phyloP scores from a whole-genome alignment of 805 yeast species.

The Lachancea nothofagi region DNA sequence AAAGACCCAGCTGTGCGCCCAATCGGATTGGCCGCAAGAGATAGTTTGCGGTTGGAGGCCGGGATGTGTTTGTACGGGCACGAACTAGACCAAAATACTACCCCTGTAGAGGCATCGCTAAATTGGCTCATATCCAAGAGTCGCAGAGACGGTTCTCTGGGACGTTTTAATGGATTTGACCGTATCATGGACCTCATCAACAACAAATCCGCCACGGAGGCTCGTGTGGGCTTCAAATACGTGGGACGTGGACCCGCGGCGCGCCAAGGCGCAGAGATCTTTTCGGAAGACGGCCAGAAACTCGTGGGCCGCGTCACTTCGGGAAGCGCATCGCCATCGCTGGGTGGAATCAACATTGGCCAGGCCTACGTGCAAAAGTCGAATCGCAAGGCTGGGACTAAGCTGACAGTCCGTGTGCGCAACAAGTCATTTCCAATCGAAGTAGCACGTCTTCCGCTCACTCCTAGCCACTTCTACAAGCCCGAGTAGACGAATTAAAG shows the following conservation, averaged over 20 bases:
- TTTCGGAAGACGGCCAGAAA: constrained; percentile 48
- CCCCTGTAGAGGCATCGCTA: constrained; percentile 86
- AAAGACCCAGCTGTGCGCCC: constrained; percentile 61
- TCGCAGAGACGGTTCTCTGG: constrained; percentile 45
- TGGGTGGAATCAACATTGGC: constrained; percentile 72
- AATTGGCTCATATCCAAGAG: constrained; percentile 85
- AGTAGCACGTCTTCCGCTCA: constrained; percentile 82
- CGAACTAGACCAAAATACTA: constrained; percentile 70
- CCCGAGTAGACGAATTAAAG: too few species aligned
- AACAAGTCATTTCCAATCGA: constrained; percentile 74
- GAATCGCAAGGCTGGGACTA: constrained; percentile 66
- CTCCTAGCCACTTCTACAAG: constrained; percentile 65
- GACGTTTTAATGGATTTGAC: constrained; percentile 68
- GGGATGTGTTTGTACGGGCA: constrained; percentile 98
- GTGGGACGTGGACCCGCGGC: constrained; percentile 85
- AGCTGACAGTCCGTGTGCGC: constrained; percentile 69
- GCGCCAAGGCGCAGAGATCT: constrained; percentile 68
- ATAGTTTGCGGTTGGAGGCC: constrained; percentile 90
- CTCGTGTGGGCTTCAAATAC: constrained; percentile 66
- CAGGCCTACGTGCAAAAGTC: constrained; percentile 81
- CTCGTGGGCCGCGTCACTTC: constrained; percentile 51
- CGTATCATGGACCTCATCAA: constrained; percentile 65
- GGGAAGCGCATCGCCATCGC: constrained; percentile 63
- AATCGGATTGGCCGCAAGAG: constrained; percentile 97
- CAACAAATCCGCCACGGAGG: constrained; percentile 51